These are phyloP conservation scores for Platanthera zijinensis DNA, from an alignment of 106 monocot genomes.

Conservation along the genomic window DNA sequence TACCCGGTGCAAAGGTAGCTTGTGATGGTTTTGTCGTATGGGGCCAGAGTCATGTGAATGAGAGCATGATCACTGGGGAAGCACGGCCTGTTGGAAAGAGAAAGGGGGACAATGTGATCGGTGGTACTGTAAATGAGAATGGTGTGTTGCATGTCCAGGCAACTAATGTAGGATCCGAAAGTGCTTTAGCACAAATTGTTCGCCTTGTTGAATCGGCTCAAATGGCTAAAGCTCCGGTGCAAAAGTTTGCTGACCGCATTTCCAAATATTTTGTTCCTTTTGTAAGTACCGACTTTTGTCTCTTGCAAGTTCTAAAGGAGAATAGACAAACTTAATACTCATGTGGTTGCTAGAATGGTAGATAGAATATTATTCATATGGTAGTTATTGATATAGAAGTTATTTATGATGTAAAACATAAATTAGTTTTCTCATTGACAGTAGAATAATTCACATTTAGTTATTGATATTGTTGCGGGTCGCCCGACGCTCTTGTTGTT, in stretches of 20 bases:
- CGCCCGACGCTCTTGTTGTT: no score
- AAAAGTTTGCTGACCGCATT: slow-evolving; percentile 83
- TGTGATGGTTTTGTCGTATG: slow-evolving; percentile 73
- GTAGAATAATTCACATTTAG: no score
- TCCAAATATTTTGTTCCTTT: slow-evolving; percentile 82
- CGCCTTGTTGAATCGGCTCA: slow-evolving; percentile 83
- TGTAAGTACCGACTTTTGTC: slow-evolving; percentile 31
- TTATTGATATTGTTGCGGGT: no score
- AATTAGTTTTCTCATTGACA: no score
- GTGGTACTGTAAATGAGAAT: slow-evolving; percentile 88
- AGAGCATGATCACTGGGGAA: slow-evolving; percentile 94
- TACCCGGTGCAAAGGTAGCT: slow-evolving; percentile 74
- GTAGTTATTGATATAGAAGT: not conserved
- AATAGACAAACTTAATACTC: not conserved
- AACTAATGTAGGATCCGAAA: slow-evolving; percentile 74
- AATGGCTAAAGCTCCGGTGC: slow-evolving; percentile 87
- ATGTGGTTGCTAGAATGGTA: not conserved
- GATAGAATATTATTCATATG: not conserved
- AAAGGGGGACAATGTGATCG: slow-evolving; percentile 73
- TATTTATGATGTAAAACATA: no score
- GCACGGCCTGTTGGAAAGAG: slow-evolving; percentile 75
- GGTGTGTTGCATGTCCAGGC: slow-evolving; percentile 70
- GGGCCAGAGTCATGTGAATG: slow-evolving; percentile 89
- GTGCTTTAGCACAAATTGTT: slow-evolving; percentile 73
- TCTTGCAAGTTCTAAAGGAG: slow-evolving; percentile 15